Evolutionary conservation across 31 red algal species (phyloP).

Genomic region (Porphyra umbilicalis): DNA sequence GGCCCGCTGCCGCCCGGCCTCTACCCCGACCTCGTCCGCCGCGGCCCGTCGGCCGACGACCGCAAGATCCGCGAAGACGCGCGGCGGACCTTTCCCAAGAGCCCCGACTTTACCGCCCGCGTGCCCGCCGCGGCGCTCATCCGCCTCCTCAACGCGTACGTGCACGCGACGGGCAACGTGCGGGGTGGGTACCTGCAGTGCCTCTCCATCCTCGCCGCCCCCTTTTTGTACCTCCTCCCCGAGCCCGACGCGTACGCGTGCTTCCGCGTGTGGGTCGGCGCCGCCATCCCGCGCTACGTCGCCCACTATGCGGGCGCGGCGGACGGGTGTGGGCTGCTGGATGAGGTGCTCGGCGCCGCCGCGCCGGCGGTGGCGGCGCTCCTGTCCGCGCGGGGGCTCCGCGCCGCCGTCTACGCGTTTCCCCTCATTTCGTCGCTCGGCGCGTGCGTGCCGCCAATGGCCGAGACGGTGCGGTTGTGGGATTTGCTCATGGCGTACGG

Average conservation of each 20-base stretch:
- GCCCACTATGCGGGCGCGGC: conserved; percentile 61
- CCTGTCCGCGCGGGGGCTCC: conserved; percentile 41
- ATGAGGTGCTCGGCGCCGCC: conserved; percentile 35
- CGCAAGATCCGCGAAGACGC: conserved; percentile 82
- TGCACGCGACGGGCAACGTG: conserved; percentile 50
- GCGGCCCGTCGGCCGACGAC: conserved; percentile 67
- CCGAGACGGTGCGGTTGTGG: conserved; percentile 74
- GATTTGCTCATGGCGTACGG: conserved; percentile 88
- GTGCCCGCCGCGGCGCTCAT: conserved; percentile 75
- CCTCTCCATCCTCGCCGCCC: conserved; percentile 77
- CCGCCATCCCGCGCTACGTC: conserved; percentile 66
- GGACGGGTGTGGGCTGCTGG: conserved; percentile 62
- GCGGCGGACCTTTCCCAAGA: conserved; percentile 83
- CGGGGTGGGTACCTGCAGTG: conserved; percentile 65
- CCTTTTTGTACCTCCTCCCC: conserved; percentile 90
- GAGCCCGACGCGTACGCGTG: conserved; percentile 86
- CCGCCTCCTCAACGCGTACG: conserved; percentile 80
- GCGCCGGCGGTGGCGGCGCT: conserved; percentile 47
- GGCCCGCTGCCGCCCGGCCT: conserved; percentile 39
- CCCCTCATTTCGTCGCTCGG: conserved; percentile 74
- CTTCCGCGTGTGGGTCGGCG: conserved; percentile 56
- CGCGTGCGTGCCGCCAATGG: conserved; percentile 80
- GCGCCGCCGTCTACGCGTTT: conserved; percentile 80
- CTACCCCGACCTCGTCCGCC: conserved; percentile 42
- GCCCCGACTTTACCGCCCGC: conserved; percentile 63